phyloP scores from a whole-genome alignment of 352 stramenopile species.

The Globisporangium orthogonon region DNA sequence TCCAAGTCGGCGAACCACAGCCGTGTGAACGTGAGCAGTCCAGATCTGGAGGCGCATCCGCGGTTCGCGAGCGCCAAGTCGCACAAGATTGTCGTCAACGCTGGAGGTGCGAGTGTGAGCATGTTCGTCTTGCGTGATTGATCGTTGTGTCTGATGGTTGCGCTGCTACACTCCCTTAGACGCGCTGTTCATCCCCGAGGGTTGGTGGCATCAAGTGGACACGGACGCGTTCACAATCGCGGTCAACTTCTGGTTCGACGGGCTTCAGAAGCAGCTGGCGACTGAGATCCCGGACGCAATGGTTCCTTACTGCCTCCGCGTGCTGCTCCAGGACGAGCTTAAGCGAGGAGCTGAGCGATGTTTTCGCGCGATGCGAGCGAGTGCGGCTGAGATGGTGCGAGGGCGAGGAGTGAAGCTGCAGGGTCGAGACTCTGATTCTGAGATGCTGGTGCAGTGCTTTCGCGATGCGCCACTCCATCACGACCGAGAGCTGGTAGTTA shows the following conservation, averaged over 20 bases:
- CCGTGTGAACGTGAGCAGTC: conserved; percentile 37
- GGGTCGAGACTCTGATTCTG: neutral
- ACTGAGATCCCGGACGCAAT: conserved; percentile 23
- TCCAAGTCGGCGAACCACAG: conserved; percentile 79
- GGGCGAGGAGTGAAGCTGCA: neutral
- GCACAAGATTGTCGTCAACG: conserved; percentile 26
- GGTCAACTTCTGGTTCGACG: conserved; percentile 82
- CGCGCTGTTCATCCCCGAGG: conserved; percentile 73
- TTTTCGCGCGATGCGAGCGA: conserved; percentile 16
- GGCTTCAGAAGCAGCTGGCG: conserved; percentile 45
- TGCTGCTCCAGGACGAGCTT: conserved; percentile 58
- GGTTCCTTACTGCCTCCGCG: conserved; percentile 54
- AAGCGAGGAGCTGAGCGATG: conserved; percentile 28
- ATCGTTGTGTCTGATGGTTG: neutral
- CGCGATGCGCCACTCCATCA: conserved; percentile 14
- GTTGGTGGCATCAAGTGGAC: conserved; percentile 85
- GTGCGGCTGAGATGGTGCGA: neutral
- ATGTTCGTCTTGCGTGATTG: neutral
- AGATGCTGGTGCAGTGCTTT: conserved; percentile 5
- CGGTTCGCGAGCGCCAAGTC: conserved; percentile 22
- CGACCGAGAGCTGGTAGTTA: conserved; percentile 23
- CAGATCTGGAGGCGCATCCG: conserved; percentile 25
- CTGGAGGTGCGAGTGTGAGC: conserved; percentile 31
- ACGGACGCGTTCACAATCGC: conserved; percentile 70
- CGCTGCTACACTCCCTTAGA: conserved; percentile 19